Percentiles rank a stretch among this genome's conserved stretches.
These are phyloP conservation scores for Vitis hybrid DNA, from an alignment of 177 flowering plant species.

Conservation along the genomic window DNA sequence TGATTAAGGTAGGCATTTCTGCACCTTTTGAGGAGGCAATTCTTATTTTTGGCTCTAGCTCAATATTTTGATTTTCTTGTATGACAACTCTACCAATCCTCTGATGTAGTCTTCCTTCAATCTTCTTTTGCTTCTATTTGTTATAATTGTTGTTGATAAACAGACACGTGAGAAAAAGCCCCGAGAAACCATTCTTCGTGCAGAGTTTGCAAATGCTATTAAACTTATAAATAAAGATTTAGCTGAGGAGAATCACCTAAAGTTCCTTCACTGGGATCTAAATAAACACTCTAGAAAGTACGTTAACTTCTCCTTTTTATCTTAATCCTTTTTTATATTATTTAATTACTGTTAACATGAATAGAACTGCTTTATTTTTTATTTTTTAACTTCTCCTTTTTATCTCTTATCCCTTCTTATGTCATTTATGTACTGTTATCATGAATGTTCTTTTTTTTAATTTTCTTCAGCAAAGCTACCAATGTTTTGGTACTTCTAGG, in stretches of 20 bases:
- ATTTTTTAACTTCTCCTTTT: neutral
- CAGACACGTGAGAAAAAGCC: constrained; percentile 86
- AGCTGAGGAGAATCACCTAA: constrained; percentile 57
- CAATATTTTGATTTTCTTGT: neutral
- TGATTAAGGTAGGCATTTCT: constrained; percentile 71
- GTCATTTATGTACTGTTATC: neutral
- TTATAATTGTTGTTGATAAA: constrained; percentile 8
- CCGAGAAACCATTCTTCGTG: constrained; percentile 84
- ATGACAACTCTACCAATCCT: neutral
- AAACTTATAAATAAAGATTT: constrained; percentile 67
- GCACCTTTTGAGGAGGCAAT: neutral
- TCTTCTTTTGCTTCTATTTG: neutral
- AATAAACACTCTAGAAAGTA: constrained; percentile 75
- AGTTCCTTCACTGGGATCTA: constrained; percentile 88
- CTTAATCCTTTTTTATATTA: neutral
- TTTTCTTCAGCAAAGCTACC: constrained; percentile 56
- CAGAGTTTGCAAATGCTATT: constrained; percentile 85
- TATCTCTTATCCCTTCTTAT: neutral
- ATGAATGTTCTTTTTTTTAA: neutral
- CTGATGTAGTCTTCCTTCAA: neutral
- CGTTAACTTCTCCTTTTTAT: constrained; percentile 4
- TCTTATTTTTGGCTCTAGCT: neutral
- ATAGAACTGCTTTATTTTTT: neutral
- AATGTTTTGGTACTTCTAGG: constrained; percentile 62
- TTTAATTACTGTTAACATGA: neutral